Evolutionary conservation across 2,329 filamentous ascomycete genomes (phyloP).

Genomic region (Alternaria solani): DNA sequence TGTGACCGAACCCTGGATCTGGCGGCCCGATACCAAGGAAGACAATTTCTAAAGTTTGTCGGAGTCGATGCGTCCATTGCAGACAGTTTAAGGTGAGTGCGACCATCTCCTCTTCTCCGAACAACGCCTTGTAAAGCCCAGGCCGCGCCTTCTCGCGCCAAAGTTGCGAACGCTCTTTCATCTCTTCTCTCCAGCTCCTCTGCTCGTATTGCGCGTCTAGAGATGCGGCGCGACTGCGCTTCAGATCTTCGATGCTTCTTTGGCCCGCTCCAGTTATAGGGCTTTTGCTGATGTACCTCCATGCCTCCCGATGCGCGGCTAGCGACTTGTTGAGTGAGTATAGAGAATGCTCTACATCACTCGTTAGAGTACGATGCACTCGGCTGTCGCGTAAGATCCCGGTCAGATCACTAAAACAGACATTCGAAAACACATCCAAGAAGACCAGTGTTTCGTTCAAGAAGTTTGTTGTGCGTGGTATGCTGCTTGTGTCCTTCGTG

Average conservation of each 20-base stretch:
- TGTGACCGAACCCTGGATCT: constrained; percentile 14
- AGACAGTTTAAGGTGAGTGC: constrained; percentile 5
- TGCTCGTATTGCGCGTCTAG: constrained; percentile 6
- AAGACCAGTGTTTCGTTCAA: constrained; percentile 19
- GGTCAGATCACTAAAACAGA: constrained; percentile 22
- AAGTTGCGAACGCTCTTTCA: constrained; percentile 19
- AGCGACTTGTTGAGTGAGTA: constrained; percentile 22
- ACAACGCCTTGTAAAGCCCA: constrained; percentile 12
- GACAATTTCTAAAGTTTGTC: constrained; percentile 22
- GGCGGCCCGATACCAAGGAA: constrained; percentile 18
- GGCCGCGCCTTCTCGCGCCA: constrained; percentile 19
- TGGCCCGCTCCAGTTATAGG: neutral
- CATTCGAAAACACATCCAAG: constrained; percentile 20
- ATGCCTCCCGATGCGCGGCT: constrained; percentile 24
- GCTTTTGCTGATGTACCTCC: constrained; percentile 12
- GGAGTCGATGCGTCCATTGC: constrained; percentile 16
- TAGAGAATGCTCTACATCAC: constrained; percentile 19
- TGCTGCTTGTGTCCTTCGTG: constrained; percentile 7
- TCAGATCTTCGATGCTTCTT: constrained; percentile 1
- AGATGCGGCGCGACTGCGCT: constrained; percentile 6
- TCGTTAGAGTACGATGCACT: constrained; percentile 10
- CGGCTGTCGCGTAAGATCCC: constrained; percentile 20
- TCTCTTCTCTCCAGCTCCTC: constrained; percentile 20
- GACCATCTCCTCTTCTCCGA: constrained; percentile 20
- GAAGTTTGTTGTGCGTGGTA: constrained; percentile 4